phyloP scores from a whole-genome alignment of 2,329 filamentous ascomycete genomes.

The Orbilia brochopaga region DNA sequence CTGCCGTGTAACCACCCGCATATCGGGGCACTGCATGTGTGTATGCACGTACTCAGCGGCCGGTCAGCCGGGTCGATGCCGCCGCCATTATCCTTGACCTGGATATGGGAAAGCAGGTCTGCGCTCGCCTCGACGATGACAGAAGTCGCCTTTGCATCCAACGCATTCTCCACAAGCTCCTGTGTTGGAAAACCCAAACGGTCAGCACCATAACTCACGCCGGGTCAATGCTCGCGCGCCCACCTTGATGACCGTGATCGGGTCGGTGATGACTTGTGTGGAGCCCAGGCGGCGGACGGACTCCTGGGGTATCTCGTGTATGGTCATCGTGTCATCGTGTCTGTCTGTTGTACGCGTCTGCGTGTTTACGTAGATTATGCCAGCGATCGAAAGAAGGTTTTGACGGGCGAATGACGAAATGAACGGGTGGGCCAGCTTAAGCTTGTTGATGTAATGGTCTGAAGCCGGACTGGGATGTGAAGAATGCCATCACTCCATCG shows the following conservation, averaged over 20 bases:
- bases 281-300: conserved; percentile 53
- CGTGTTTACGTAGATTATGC: not conserved
- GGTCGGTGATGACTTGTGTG: conserved; percentile 54
- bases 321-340: conserved; percentile 15
- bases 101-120: conserved; percentile 68
- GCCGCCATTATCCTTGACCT: conserved; percentile 69
- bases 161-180: conserved; percentile 71
- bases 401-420: not conserved
- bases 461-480: not conserved
- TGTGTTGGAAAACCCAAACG: conserved; percentile 31
- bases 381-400: not conserved
- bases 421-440: not conserved
- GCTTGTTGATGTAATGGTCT: not conserved
- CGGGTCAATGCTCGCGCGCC: conserved; percentile 59
- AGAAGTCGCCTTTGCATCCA: conserved; percentile 68
- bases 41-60: conserved; percentile 55
- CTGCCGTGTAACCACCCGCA: not conserved
- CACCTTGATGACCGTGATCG: conserved; percentile 53
- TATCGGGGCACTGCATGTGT: not conserved
- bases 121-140: conserved; percentile 66
- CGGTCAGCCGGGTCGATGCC: conserved; percentile 67
- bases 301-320: conserved; percentile 43
- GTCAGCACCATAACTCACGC: conserved; percentile 55
- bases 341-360: not conserved
- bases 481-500: not conserved